Base-by-base conservation (phyloP, 2,329 filamentous ascomycete genomes). In the Penicillium sp. region DNA sequence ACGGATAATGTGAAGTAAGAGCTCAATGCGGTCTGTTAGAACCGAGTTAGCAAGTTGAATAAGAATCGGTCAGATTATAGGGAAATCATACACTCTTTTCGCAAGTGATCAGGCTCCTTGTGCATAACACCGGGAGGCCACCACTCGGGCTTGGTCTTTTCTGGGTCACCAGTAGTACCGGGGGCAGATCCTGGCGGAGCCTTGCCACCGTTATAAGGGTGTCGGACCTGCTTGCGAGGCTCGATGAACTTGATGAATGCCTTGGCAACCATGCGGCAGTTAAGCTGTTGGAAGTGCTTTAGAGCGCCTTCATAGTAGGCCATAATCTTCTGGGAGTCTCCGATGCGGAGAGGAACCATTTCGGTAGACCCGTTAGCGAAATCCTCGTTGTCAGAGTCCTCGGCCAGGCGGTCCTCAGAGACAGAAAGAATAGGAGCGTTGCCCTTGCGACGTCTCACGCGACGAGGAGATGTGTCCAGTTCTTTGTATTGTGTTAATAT, bases 191-290 rank as follows among this genome's bases (percentile, higher is more conserved):
- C 69, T 45, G 61, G 61, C 40, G 65, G 64, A 11, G 70, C 65
- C 56, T 69, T 69, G n/a, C 75, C 73, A 11, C 78, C 78, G 58
- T 80, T 80, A 62, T 80, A 80, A 10, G 78, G 78, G 63, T 78
- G 73, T 40, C 72, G 73, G 1, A 75, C 75, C 65, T 80, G 77
- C 65, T 80, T 80, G 36, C 74, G 73, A 17, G 77, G 78, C 54
- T 79, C 75, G 43, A 78, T 78, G 17, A 72, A 69, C 58, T 76
- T 79, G 58, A 80, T 78, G 57, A 77, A 79, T 17, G 71, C 72
- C 56, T 79, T 79, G 33, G 73, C 72, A 19, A 80, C 69, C 50
- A 75, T 67, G 19, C 76, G 77, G 58, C 77, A 79, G 57, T 75
- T 76, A 31, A 76, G 67, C 52, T 80, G 78, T 57, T 78, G 76